phyloP scores from a whole-genome alignment of 2,329 filamentous ascomycete species.

The Paraconiothyrium brasiliense region DNA sequence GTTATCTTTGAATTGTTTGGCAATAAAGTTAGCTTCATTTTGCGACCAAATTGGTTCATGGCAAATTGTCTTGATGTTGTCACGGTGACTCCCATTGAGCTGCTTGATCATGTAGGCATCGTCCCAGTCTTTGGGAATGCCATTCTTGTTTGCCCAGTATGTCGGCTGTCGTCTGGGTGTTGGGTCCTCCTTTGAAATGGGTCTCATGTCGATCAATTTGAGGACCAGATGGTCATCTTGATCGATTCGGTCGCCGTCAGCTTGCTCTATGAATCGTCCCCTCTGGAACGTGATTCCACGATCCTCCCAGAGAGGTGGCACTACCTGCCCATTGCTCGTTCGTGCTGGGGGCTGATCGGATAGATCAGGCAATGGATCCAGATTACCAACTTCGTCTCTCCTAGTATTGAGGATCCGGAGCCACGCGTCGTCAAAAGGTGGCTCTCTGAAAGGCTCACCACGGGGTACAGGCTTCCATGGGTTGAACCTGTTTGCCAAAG shows the following conservation, averaged over 20 bases:
- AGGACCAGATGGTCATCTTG: constrained; percentile 33
- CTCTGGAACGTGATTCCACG: constrained; percentile 33
- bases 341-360: background rate
- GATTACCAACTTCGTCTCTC: background rate
- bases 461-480: too few relatives aligned
- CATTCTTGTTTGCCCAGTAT: constrained; percentile 27
- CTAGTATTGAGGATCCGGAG: background rate
- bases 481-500: too few relatives aligned
- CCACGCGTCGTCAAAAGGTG: background rate
- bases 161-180: constrained; percentile 28
- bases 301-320: constrained; percentile 40
- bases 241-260: constrained; percentile 23
- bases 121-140: constrained; percentile 38
- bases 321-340: background rate
- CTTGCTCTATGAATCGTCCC: constrained; percentile 17
- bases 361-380: background rate
- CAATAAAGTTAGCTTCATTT: background rate
- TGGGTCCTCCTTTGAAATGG: constrained; percentile 20
- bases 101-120: constrained; percentile 35
- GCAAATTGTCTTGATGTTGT: background rate
- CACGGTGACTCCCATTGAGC: constrained; percentile 4
- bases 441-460: background rate
- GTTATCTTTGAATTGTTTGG: background rate
- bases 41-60: background rate
- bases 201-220: constrained; percentile 42